These are phyloP conservation scores for Brassica nigra DNA, from an alignment of 345 rosid genomes.

Conservation along the genomic window DNA sequence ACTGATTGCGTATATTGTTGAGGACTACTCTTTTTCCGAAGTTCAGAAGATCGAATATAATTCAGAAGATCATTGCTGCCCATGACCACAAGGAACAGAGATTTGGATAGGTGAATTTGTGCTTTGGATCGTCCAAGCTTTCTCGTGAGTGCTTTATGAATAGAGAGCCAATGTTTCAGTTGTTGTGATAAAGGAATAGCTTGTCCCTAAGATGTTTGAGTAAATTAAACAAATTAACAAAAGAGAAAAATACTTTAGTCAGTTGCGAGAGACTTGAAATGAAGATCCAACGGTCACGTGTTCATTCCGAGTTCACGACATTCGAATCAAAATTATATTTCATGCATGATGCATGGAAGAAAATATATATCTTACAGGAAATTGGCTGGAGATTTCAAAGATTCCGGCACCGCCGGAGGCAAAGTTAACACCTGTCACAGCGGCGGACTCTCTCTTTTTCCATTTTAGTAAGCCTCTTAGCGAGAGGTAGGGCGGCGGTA, in stretches of 20 bases:
- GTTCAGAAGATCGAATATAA: conserved; percentile 47
- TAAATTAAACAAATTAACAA: not conserved
- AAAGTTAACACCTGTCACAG: conserved; percentile 55
- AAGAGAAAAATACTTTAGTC: not conserved
- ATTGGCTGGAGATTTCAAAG: conserved; percentile 51
- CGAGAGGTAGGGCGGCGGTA: conserved; percentile 59
- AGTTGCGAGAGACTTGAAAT: not conserved
- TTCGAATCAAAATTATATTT: not conserved
- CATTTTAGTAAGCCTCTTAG: conserved; percentile 8
- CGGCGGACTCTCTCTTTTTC: conserved; percentile 22
- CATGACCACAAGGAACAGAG: conserved; percentile 51
- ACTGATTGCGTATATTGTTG: conserved; percentile 48
- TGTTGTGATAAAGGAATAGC: conserved; percentile 54
- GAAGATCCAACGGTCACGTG: not conserved
- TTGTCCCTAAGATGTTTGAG: conserved; percentile 36
- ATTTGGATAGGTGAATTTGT: conserved; percentile 48
- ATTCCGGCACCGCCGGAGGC: conserved; percentile 72
- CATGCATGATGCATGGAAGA: not conserved
- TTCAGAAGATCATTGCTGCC: conserved; percentile 73
- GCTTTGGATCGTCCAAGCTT: conserved; percentile 44
- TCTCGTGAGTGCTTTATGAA: conserved; percentile 34
- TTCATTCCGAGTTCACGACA: not conserved
- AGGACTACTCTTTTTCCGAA: conserved; percentile 42
- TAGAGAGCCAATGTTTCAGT: conserved; percentile 47
- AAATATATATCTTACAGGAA: conserved; percentile 44